These are phyloP conservation scores for Globisporangium cederbergense DNA, from an alignment of 352 stramenopile species.

Conservation along the genomic window DNA sequence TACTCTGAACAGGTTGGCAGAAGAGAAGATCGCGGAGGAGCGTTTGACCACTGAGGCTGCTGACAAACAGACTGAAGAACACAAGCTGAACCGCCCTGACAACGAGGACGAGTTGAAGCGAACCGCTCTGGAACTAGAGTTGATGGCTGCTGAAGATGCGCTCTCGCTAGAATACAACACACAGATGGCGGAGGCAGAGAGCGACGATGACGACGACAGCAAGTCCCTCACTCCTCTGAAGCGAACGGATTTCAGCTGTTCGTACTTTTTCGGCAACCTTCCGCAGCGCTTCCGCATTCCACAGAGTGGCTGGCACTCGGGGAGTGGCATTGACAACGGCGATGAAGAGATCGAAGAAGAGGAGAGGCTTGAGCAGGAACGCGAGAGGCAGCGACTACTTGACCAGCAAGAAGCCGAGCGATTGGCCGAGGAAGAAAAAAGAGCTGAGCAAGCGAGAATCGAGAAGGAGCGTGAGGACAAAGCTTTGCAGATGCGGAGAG, in stretches of 20 bases:
- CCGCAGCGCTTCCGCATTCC: conserved; percentile 39
- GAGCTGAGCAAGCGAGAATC: conserved; percentile 41
- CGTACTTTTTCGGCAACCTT: conserved; percentile 72
- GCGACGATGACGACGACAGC: conserved; percentile 52
- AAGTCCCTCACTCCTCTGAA: conserved; percentile 39
- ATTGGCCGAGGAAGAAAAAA: conserved; percentile 46
- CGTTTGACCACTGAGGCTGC: neutral
- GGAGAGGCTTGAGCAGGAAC: conserved; percentile 54
- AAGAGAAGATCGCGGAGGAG: conserved; percentile 16
- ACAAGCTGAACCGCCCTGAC: neutral
- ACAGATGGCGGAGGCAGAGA: conserved; percentile 26
- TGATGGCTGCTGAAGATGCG: conserved; percentile 34
- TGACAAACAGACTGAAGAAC: neutral
- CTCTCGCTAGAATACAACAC: conserved; percentile 29
- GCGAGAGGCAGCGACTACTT: conserved; percentile 49
- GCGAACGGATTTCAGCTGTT: conserved; percentile 61
- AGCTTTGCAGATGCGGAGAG: conserved; percentile 39
- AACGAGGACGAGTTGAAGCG: conserved; percentile 11
- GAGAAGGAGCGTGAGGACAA: conserved; percentile 71
- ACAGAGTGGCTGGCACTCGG: conserved; percentile 41
- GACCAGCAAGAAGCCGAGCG: conserved; percentile 61
- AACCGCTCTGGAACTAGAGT: conserved; percentile 21
- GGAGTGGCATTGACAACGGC: conserved; percentile 65
- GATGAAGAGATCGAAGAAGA: conserved; percentile 75
- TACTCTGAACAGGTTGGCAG: conserved; percentile 12